Evolutionary conservation across 2,329 filamentous ascomycete species (phyloP).

Genomic region (Emmonsiellopsis sp.): DNA sequence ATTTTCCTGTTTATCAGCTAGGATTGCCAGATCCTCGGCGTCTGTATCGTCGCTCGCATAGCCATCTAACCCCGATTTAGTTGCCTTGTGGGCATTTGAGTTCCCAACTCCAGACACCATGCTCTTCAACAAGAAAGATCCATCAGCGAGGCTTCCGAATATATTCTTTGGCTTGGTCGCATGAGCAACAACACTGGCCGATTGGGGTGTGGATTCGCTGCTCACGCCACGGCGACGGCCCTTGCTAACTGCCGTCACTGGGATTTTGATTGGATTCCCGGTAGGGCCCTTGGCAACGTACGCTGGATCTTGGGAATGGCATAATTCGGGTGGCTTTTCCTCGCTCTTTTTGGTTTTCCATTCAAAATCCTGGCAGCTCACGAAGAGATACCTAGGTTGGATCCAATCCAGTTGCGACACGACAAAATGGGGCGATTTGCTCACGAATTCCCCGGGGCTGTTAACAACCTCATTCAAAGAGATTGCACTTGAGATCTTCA

Average conservation of each 20-base stretch:
- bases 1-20: slow-evolving; percentile 16
- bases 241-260: slow-evolving; percentile 42
- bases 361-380: slow-evolving; percentile 27
- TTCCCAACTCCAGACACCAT: neutral
- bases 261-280: slow-evolving; percentile 38
- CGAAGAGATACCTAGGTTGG: slow-evolving; percentile 77
- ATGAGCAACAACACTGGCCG: neutral
- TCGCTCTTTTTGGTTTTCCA: neutral
- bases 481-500: slow-evolving; percentile 53
- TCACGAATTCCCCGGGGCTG: slow-evolving; percentile 52
- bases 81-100: no score
- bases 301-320: slow-evolving; percentile 30
- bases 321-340: slow-evolving; percentile 4
- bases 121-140: neutral
- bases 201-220: slow-evolving; percentile 16
- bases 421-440: slow-evolving; percentile 55
- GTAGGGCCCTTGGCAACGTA: slow-evolving; percentile 33
- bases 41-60: slow-evolving; percentile 39
- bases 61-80: neutral
- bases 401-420: slow-evolving; percentile 75
- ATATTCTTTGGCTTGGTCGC: neutral
- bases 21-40: slow-evolving; percentile 35
- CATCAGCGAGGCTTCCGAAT: neutral
- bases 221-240: slow-evolving; percentile 27
- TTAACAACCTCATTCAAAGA: slow-evolving; percentile 85